Evolutionary conservation across 495 filamentous ascomycete genomes (phyloP), one percentile per base, ranked within the genome.

Genomic region (Aspergillus hancockii): DNA sequence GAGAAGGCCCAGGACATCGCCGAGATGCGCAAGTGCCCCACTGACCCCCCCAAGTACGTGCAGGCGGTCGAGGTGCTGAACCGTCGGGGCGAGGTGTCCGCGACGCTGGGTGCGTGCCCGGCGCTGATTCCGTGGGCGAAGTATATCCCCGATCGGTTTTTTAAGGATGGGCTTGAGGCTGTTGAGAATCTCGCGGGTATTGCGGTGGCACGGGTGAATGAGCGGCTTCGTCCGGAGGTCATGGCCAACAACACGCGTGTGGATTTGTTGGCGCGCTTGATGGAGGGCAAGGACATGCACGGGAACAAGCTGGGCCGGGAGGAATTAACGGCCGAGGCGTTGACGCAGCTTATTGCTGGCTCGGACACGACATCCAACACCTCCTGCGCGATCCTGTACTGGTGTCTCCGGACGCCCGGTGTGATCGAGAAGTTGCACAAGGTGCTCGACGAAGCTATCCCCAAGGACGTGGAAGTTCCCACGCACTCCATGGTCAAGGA

Each of bases 301-400:
- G 92, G 92, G 36, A 75, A 88, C 38, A 84, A 80, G 14, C 81
- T 97, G 0, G 85, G 88, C 0, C 82, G 89, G 19, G 81, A 87
- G 62, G 92, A 97, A 70, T 79, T 96, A 41, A 93, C 91, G 4
- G 92, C 90, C 22, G 92, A 97, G 71, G 92, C 92, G 0, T 75
- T 95, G 21, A 96, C 92, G 1, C 92, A 96, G 72, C 78, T 97
- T 40, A 97, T 97, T 65, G 92, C 92, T 4, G 92, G 92, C 25
- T 90, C 86, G 47, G 92, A 96, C 70, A 97, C 92, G 0, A 97
- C 92, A 3, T 89, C 85, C 59, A 97, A 97, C 76, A 92, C 92
- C 4, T 86, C 87, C 49, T 97, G 92, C 70, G 91, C 92, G 3
- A 83, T 95, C 45, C 81, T 97, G 16, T 96, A 85, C 78, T 88